Base-by-base conservation (phyloP, 116 monocot species). In the Posidonia oceanica region DNA sequence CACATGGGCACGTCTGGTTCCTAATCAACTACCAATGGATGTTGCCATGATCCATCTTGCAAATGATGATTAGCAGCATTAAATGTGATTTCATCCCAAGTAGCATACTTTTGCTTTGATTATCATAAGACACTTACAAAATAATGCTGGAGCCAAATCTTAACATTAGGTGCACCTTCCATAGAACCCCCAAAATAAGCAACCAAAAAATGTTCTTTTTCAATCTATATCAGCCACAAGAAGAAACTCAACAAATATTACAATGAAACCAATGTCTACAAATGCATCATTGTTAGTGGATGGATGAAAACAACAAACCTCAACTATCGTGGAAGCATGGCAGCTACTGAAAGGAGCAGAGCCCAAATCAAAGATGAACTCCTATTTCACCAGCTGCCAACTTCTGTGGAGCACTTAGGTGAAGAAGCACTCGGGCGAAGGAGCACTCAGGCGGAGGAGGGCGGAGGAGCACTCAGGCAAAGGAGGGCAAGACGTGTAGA, bases 131-230 rank as follows among this genome's bases (percentile, higher is more conserved):
- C 29, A 72, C 89, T 15, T 14, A 91, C 92, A 58, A 12, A 75
- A 76, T 82, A 88, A 54, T 82, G 82, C 73, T 91, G 91, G 36
- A 95, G 66, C 90, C 90, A 90, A 41, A 91, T 91, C 70, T 84
- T 91, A 44, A 91, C 91, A 67, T 91, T 84, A 6, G 80, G 71
- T 41, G 85, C 87, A 21, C 91, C 85, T 79, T 91, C 91, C 17
- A n/a, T 55, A 16, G 78, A 77, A 4, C 87, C 91, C 20, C 87
- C 91, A 75, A 91, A 91, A 71, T 91, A 91, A n/a, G 87, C 84
- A 23, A 85, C 77, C 56, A 91, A 52, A 22, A 78, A 80, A 3
- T 79, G 52, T 14, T 64, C 84, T 51, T 42, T 71, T 16, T 42
- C 75, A 15, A 87, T 67, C 83, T 62, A 1, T 2, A 62, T 36